Conservation (phyloP, 306 rosid species). For the Vicia faba region DNA sequence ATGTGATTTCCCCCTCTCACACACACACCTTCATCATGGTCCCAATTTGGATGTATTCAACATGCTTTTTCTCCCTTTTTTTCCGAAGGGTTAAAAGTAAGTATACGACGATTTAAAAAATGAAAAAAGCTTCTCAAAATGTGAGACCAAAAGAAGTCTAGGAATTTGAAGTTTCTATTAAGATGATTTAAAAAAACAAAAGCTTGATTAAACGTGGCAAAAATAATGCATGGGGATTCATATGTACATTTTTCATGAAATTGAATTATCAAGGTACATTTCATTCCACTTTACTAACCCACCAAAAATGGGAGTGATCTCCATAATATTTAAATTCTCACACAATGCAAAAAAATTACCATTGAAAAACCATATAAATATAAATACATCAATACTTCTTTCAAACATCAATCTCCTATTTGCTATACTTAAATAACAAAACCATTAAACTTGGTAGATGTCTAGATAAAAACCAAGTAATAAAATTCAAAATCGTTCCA, state of each 20-base stretch:
- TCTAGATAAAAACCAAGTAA: too few relatives aligned
- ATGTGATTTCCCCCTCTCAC: neutral
- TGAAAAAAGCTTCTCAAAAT: slow-evolving; percentile 30
- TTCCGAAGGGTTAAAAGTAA: slow-evolving; percentile 34
- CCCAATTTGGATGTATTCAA: slow-evolving; percentile 42
- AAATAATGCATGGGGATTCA: slow-evolving; percentile 26
- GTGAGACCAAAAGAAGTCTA: slow-evolving; percentile 22
- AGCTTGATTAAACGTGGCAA: slow-evolving; percentile 33
- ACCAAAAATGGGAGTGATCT: slow-evolving; percentile 37
- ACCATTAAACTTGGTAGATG: too few relatives aligned
- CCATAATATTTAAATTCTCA: neutral
- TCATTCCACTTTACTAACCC: slow-evolving; percentile 13
- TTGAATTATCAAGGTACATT: slow-evolving; percentile 33
- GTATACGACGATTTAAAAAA: slow-evolving; percentile 24
- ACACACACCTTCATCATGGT: slow-evolving; percentile 35
- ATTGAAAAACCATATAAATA: too few relatives aligned
- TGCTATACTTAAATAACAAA: too few relatives aligned
- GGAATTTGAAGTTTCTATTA: slow-evolving; percentile 43
- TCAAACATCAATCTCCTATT: too few relatives aligned
- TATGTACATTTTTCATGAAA: slow-evolving; percentile 19
- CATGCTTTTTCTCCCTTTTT: slow-evolving; percentile 10
- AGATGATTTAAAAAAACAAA: slow-evolving; percentile 31
- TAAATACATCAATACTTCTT: too few relatives aligned
- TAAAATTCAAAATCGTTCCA: too few relatives aligned
- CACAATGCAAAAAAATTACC: too few relatives aligned